Percentiles rank a stretch among this genome's conserved stretches.
phyloP scores from a whole-genome alignment of 257 asterid genomes.

The Solanum peruvianum region DNA sequence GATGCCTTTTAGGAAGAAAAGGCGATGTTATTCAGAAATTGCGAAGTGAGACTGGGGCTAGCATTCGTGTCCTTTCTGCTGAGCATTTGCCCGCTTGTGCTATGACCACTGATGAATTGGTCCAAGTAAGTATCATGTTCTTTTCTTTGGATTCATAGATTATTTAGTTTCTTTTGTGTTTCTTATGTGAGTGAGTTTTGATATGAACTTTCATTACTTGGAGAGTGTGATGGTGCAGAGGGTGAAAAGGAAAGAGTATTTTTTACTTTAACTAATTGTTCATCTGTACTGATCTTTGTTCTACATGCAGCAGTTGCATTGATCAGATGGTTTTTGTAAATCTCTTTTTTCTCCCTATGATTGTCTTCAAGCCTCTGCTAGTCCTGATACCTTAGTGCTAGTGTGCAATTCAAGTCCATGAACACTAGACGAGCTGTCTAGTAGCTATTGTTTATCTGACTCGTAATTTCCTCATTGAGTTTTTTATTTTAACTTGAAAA shows the following conservation, averaged over 20 bases:
- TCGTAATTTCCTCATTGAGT: not conserved
- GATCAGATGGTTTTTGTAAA: not conserved
- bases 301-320: not conserved
- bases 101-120: conserved; percentile 50
- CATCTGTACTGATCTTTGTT: not conserved
- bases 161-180: not conserved
- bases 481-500: not conserved
- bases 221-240: not conserved
- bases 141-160: not conserved
- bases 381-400: not conserved
- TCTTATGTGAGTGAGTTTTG: not conserved
- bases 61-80: conserved; percentile 60
- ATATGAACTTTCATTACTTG: not conserved
- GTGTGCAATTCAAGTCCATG: not conserved
- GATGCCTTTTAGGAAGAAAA: conserved; percentile 68
- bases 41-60: conserved; percentile 74
- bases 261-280: not conserved
- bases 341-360: not conserved
- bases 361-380: not conserved
- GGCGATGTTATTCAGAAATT: conserved; percentile 82
- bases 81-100: conserved; percentile 64
- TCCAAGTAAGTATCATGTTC: conserved; percentile 39
- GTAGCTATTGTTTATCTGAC: not conserved
- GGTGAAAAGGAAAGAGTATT: not conserved
- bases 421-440: not conserved